Conservation (phyloP, 2,329 filamentous ascomycete genomes). For the Sclerotinia borealis region DNA sequence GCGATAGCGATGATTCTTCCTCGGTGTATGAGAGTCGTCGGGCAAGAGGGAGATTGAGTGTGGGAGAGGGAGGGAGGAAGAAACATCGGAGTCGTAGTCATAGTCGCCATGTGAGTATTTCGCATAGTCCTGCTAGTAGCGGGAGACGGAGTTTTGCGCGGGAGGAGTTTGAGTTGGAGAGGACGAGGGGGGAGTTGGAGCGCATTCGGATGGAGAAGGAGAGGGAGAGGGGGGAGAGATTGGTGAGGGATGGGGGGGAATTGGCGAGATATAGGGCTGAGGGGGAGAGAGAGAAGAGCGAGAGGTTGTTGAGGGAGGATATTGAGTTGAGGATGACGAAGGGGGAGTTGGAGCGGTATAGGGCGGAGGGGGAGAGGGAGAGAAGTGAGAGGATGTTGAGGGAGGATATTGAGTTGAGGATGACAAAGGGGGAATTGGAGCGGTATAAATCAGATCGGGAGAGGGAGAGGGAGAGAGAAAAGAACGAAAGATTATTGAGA, state of each 20-base stretch:
- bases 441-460: neutral
- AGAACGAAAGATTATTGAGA: neutral
- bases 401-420: slow-evolving; percentile 20
- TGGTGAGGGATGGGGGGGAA: neutral
- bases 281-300: slow-evolving; percentile 19
- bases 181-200: slow-evolving; percentile 40
- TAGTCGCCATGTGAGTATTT: slow-evolving; percentile 8
- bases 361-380: neutral
- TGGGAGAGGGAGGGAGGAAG: neutral
- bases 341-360: neutral
- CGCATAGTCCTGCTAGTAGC: neutral
- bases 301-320: slow-evolving; percentile 40
- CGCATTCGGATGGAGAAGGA: slow-evolving; percentile 39
- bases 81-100: slow-evolving; percentile 8
- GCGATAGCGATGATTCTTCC: slow-evolving; percentile 4
- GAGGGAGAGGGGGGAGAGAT: slow-evolving; percentile 37
- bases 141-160: slow-evolving; percentile 18
- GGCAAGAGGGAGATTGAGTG: slow-evolving; percentile 24
- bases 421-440: slow-evolving; percentile 1
- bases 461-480: neutral
- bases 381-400: slow-evolving; percentile 41
- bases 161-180: slow-evolving; percentile 35
- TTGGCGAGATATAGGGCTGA: neutral
- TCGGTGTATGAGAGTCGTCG: neutral
- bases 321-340: neutral